Evolutionary conservation across 108 stramenopile species (phyloP).

Genomic region (Fistulifera solaris): DNA sequence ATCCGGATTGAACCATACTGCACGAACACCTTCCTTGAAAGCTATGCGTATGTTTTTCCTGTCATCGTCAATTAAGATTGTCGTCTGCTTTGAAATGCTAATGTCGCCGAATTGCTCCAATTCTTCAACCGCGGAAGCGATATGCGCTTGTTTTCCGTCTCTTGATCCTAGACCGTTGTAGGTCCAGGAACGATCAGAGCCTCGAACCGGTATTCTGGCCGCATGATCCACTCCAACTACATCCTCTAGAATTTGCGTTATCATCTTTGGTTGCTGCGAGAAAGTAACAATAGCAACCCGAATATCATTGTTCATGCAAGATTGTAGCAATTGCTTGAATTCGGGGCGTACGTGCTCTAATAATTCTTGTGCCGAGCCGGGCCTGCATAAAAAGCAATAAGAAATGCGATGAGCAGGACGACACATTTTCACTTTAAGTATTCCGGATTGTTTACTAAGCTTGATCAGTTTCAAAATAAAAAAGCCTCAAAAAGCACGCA

Average conservation of each 20-base stretch:
- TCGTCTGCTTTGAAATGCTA: constrained; percentile 58
- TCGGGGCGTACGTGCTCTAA: constrained; percentile 76
- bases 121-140: constrained; percentile 92
- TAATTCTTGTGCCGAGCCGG: constrained; percentile 61
- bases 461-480: too few species aligned
- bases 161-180: constrained; percentile 66
- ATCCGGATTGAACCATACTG: constrained; percentile 79
- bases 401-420: too few species aligned
- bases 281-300: constrained; percentile 90
- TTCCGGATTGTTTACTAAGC: too few species aligned
- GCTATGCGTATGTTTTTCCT: constrained; percentile 65
- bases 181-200: constrained; percentile 72
- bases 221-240: constrained; percentile 14
- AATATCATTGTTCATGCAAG: constrained; percentile 41
- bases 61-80: constrained; percentile 94
- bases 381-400: constrained; percentile 4
- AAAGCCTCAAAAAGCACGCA: too few species aligned
- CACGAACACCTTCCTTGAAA: constrained; percentile 64
- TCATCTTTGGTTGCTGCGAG: constrained; percentile 59
- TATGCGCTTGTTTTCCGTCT: constrained; percentile 84
- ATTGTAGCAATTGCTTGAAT: constrained; percentile 61
- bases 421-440: too few species aligned
- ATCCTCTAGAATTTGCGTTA: constrained; percentile 66
- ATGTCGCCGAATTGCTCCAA: constrained; percentile 36
- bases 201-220: constrained; percentile 70